These are phyloP conservation scores for Eremomyces bilateralis DNA, from an alignment of 495 filamentous ascomycete genomes.

Conservation along the genomic window DNA sequence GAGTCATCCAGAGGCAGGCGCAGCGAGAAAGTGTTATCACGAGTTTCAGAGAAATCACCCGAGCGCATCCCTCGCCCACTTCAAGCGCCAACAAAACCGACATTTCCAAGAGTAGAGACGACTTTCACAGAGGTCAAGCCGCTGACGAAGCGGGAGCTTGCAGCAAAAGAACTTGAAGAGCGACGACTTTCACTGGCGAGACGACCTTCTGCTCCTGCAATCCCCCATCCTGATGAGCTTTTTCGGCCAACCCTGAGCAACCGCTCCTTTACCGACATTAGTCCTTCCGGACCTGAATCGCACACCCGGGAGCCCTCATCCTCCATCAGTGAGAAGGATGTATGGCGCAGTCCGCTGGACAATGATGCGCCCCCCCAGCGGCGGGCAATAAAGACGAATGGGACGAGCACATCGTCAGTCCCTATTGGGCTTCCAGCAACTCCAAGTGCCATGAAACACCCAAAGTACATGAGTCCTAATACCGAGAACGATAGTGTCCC, in stretches of 20 bases:
- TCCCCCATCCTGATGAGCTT: slow-evolving; percentile 53
- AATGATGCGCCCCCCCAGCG: background rate
- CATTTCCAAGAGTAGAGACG: slow-evolving; percentile 11
- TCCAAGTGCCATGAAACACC: slow-evolving; percentile 65
- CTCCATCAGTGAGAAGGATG: too few species aligned
- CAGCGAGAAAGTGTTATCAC: too few species aligned
- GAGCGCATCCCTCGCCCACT: background rate
- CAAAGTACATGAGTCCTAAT: slow-evolving; percentile 34
- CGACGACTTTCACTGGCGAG: slow-evolving; percentile 61
- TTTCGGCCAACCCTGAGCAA: too few species aligned
- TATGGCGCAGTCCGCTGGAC: slow-evolving; percentile 5
- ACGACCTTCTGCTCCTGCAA: slow-evolving; percentile 55
- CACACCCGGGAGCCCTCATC: slow-evolving; percentile 19
- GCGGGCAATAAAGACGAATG: slow-evolving; percentile 2
- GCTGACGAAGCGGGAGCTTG: slow-evolving; percentile 38
- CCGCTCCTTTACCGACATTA: too few species aligned
- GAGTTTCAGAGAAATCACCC: too few species aligned
- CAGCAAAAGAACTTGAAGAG: slow-evolving; percentile 71
- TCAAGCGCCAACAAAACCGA: slow-evolving; percentile 1
- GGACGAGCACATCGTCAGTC: slow-evolving; percentile 13
- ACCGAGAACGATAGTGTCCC: slow-evolving; percentile 34
- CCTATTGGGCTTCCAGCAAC: slow-evolving; percentile 59
- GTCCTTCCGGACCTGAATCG: too few species aligned
- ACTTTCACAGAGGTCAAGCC: slow-evolving; percentile 12
- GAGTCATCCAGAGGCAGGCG: too few species aligned